Base-by-base conservation (phyloP, 2,329 filamentous ascomycete genomes). In the Shiraia sp. region DNA sequence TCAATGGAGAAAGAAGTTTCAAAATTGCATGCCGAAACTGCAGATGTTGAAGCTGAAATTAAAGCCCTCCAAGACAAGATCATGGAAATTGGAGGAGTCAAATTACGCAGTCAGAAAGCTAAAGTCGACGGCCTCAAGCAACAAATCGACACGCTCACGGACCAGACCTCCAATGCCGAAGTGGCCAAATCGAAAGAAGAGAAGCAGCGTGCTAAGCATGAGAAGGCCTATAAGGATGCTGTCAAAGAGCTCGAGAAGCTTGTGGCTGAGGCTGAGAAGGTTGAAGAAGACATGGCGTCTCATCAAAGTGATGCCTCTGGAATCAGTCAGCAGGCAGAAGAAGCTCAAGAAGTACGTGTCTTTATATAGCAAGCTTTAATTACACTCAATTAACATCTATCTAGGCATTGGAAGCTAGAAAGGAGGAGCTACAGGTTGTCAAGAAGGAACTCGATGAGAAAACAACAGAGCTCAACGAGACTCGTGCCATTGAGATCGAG, bases 1-100 rank as follows among this genome's bases (percentile, higher is more conserved):
- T 81, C 83, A 45, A 78, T 95, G 48, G 83, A 90, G 59, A 82
- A 82, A 53, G 89, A 96, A 58, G 82, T 96, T 9, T 82, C 87
- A 44, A 87, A 86, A 59, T 79, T 99, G 8, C 88, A 84, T 47
- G 78, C 81, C 8, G 90, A 97, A 70, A 96, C 88, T n/a, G 82
- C 88, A 1, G 93, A 86, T 32, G 84, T 96, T 7, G 93, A 99
- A 66, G 85, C 86, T 17, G 93, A 97, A 69, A 97, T 99, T 71
- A 92, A 95, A 72, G 79, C 79, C 14, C 77, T 99, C 1, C 92
- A 99, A 66, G 86, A 93, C 78, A 95, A 91, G 76, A 99, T 99
- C 62, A 97, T 99, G 93, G 87, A 96, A 70, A 86, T 96, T 50
- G 93, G 93, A 63, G 93, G 93, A 71, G 90, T 97, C 61, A 90